These are phyloP conservation scores for Testicularia cyperi DNA, from an alignment of 1,284 basidiomycete genomes.

Conservation along the genomic window DNA sequence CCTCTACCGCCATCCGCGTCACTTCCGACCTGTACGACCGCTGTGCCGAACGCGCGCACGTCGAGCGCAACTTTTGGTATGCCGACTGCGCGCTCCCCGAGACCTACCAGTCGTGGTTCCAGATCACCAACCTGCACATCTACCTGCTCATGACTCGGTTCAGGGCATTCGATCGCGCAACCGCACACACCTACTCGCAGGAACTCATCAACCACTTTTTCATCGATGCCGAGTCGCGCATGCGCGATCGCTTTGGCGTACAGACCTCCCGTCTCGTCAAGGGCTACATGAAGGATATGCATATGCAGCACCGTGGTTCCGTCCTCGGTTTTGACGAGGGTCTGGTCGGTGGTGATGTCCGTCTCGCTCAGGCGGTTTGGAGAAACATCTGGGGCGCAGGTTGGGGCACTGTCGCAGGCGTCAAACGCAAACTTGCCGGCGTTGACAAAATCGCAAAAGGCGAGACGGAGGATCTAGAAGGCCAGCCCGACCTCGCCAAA, in stretches of 20 bases:
- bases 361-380: conserved; percentile 82
- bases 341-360: conserved; percentile 62
- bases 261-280: conserved; percentile 76
- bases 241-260: conserved; percentile 74
- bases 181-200: conserved; percentile 72
- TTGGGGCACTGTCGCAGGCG: conserved; percentile 62
- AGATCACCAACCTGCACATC: conserved; percentile 87
- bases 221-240: conserved; percentile 86
- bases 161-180: conserved; percentile 73
- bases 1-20: conserved; percentile 64
- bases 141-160: conserved; percentile 87
- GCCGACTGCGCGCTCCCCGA: conserved; percentile 79
- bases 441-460: conserved; percentile 40
- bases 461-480: conserved; percentile 47
- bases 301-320: conserved; percentile 87
- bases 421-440: conserved; percentile 55
- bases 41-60: conserved; percentile 62
- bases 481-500: conserved; percentile 64
- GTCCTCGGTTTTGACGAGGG: conserved; percentile 79
- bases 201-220: conserved; percentile 94
- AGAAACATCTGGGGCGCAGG: conserved; percentile 74
- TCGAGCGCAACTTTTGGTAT: conserved; percentile 56
- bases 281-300: conserved; percentile 84
- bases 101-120: conserved; percentile 98
- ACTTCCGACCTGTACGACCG: conserved; percentile 65